These are phyloP conservation scores for Silene latifolia DNA, from an alignment of 148 eudicot genomes.

Conservation along the genomic window DNA sequence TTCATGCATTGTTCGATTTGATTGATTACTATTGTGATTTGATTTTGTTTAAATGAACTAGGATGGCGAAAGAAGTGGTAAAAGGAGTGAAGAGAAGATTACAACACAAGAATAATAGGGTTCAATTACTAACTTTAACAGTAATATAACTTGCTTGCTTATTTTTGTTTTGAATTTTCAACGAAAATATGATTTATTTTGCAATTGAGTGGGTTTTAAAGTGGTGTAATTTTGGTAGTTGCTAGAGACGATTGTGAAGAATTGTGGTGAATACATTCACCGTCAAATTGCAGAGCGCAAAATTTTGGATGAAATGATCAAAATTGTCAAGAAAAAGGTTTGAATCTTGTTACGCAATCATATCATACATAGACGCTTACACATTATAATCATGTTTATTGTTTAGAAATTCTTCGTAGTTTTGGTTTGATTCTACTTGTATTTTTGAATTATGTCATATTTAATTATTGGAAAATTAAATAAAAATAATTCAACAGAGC, in stretches of 20 bases:
- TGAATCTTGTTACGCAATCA: background rate
- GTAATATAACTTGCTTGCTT: constrained; percentile 29
- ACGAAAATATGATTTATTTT: background rate
- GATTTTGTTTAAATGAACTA: constrained; percentile 17
- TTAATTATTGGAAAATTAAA: too few relatives aligned
- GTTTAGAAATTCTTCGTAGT: too few relatives aligned
- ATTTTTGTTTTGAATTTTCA: background rate
- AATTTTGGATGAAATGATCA: constrained; percentile 77
- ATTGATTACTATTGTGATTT: too few relatives aligned
- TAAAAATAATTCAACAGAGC: too few relatives aligned
- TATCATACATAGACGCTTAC: too few relatives aligned
- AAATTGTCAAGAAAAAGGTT: constrained; percentile 87
- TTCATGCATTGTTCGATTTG: too few relatives aligned
- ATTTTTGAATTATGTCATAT: too few relatives aligned
- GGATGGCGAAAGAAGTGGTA: constrained; percentile 84
- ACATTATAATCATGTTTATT: too few relatives aligned
- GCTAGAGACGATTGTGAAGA: constrained; percentile 96
- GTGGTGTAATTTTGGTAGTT: constrained; percentile 40
- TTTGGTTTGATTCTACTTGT: too few relatives aligned
- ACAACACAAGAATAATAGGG: constrained; percentile 81
- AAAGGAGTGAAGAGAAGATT: constrained; percentile 82
- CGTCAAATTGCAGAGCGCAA: constrained; percentile 68
- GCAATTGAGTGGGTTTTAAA: constrained; percentile 1
- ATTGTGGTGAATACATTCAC: constrained; percentile 87
- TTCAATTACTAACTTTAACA: constrained; percentile 89